Conservation (phyloP, 2,329 filamentous ascomycete genomes). For the Aspergillus vadensis region DNA sequence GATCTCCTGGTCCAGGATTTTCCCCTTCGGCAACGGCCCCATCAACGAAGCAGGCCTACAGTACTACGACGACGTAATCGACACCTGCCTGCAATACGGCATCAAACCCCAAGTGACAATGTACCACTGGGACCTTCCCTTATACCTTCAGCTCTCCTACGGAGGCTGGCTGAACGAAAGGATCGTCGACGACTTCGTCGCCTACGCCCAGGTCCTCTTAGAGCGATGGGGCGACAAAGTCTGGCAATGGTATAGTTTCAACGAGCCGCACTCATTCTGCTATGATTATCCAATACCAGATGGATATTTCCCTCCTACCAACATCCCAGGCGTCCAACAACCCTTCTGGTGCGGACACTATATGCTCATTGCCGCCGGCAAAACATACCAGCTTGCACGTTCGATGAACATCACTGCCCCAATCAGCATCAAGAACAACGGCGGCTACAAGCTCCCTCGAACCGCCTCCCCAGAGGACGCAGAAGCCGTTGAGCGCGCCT, state of each 20-base stretch:
- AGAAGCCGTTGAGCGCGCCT: conserved; percentile 1
- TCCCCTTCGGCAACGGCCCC: conserved; percentile 47
- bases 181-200: conserved; percentile 3
- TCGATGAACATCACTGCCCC: conserved; percentile 2
- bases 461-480: not conserved
- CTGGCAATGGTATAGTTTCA: conserved; percentile 37
- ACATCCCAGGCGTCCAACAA: not conserved
- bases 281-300: not conserved
- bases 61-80: conserved; percentile 50
- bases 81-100: conserved; percentile 41
- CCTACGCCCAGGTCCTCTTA: conserved; percentile 35
- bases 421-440: conserved; percentile 1
- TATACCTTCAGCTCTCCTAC: conserved; percentile 39
- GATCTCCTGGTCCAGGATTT: conserved; percentile 50
- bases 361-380: conserved; percentile 1
- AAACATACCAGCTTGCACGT: conserved; percentile 1
- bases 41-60: conserved; percentile 47
- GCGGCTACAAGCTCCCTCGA: conserved; percentile 2
- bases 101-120: conserved; percentile 47
- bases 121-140: conserved; percentile 45
- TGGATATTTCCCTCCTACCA: not conserved
- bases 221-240: conserved; percentile 34
- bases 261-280: conserved; percentile 28
- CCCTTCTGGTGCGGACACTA: conserved; percentile 4
- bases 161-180: conserved; percentile 21